phyloP scores from a whole-genome alignment of 306 rosid species.

The Ziziphus jujuba region DNA sequence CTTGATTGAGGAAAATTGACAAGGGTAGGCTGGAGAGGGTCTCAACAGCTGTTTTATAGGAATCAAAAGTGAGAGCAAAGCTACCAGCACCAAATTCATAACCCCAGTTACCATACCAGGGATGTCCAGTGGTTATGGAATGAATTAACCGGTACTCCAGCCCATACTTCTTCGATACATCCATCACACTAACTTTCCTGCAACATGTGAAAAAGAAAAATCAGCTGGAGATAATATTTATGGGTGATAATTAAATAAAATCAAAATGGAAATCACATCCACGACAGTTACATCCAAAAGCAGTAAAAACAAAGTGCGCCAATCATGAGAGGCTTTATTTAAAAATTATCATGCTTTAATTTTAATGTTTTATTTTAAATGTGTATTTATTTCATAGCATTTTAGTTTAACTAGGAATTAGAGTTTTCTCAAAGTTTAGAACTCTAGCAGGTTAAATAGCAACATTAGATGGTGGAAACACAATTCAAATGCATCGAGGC shows the following conservation, averaged over 20 bases:
- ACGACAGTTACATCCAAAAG: too few species aligned
- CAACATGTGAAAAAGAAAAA: conserved; percentile 23
- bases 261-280: not conserved
- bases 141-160: conserved; percentile 87
- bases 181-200: conserved; percentile 96
- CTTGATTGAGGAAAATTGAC: conserved; percentile 53
- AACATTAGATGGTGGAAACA: too few species aligned
- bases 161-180: conserved; percentile 93
- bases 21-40: conserved; percentile 65
- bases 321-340: too few species aligned
- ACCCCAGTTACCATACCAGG: conserved; percentile 98
- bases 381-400: too few species aligned
- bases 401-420: too few species aligned
- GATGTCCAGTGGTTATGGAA: conserved; percentile 68
- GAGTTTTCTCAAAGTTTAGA: too few species aligned
- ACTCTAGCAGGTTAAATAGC: too few species aligned
- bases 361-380: too few species aligned
- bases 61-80: conserved; percentile 76
- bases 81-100: conserved; percentile 94
- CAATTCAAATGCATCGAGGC: too few species aligned
- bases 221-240: not conserved
- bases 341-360: too few species aligned
- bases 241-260: not conserved
- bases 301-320: too few species aligned
- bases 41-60: conserved; percentile 64